phyloP scores from a whole-genome alignment of 352 stramenopile species.

The Phytophthora idaei region DNA sequence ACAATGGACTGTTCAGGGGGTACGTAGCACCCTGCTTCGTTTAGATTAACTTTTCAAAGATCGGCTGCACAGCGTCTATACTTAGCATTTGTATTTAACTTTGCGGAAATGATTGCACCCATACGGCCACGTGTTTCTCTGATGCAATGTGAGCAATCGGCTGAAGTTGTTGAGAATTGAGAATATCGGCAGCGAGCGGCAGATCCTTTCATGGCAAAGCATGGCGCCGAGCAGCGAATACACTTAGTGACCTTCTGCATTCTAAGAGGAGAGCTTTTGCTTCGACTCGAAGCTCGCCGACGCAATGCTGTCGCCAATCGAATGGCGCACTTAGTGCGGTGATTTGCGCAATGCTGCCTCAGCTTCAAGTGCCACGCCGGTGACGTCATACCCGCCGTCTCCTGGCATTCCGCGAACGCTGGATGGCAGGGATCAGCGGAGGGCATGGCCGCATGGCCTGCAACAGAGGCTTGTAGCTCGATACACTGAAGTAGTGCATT shows the following conservation, averaged over 20 bases:
- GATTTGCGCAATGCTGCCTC: constrained; percentile 28
- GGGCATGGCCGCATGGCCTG: too few species aligned
- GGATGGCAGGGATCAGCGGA: too few species aligned
- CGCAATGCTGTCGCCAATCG: not conserved
- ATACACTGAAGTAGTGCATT: not conserved
- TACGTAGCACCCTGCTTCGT: constrained; percentile 12
- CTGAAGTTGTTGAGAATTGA: not conserved
- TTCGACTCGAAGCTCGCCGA: not conserved
- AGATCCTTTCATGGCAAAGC: constrained; percentile 19
- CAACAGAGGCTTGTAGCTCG: too few species aligned
- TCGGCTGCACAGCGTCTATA: not conserved
- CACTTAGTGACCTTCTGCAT: not conserved
- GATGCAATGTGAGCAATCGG: constrained; percentile 26
- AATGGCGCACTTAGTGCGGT: constrained; percentile 20
- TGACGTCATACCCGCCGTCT: constrained; percentile 18
- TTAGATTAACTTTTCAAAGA: constrained; percentile 30
- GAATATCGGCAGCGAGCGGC: constrained; percentile 1
- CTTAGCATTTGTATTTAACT: constrained; percentile 10
- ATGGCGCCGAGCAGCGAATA: not conserved
- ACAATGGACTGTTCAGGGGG: constrained; percentile 21
- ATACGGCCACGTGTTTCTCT: constrained; percentile 20
- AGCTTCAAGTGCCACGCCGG: constrained; percentile 29
- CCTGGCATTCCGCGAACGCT: too few species aligned
- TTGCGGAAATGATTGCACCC: constrained; percentile 11
- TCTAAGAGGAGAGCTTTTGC: not conserved